Evolutionary conservation across 2,329 filamentous ascomycete genomes (phyloP).

Genomic region (Pseudonectria foliicola): DNA sequence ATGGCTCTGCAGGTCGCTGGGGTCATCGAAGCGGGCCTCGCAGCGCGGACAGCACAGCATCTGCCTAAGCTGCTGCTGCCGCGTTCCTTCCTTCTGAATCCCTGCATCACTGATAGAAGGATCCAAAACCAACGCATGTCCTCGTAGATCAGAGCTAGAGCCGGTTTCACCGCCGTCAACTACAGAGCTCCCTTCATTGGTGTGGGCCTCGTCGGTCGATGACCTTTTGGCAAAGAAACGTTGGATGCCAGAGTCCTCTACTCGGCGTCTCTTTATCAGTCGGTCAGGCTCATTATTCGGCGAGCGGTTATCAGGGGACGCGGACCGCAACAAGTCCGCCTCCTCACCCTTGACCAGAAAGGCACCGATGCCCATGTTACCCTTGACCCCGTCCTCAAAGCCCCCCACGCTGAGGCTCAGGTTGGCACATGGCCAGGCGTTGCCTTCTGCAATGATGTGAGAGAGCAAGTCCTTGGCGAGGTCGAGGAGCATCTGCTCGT

Average conservation of each 20-base stretch:
- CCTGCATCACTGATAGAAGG: slow-evolving; percentile 9
- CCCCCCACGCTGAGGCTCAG: slow-evolving; percentile 83
- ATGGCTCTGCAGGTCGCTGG: slow-evolving; percentile 64
- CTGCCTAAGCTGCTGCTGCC: slow-evolving; percentile 28
- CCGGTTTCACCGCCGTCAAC: slow-evolving; percentile 12
- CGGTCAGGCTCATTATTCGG: slow-evolving; percentile 15
- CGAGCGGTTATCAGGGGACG: slow-evolving; percentile 14
- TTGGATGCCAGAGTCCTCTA: slow-evolving; percentile 45
- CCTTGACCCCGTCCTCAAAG: slow-evolving; percentile 79
- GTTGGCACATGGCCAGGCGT: slow-evolving; percentile 86
- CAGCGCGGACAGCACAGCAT: slow-evolving; percentile 56
- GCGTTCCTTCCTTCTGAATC: slow-evolving; percentile 12
- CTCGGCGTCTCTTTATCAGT: slow-evolving; percentile 24
- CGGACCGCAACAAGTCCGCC: slow-evolving; percentile 35
- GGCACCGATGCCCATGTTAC: slow-evolving; percentile 77
- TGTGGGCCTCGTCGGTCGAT: slow-evolving; percentile 23
- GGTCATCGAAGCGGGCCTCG: slow-evolving; percentile 48
- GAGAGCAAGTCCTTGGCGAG: slow-evolving; percentile 69
- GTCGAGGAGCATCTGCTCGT: slow-evolving; percentile 65
- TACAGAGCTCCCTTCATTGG: slow-evolving; percentile 13
- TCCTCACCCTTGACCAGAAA: slow-evolving; percentile 77
- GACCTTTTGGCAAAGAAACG: slow-evolving; percentile 47
- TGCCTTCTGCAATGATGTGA: slow-evolving; percentile 71
- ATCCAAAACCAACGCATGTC: slow-evolving; percentile 4
- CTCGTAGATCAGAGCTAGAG: slow-evolving; percentile 5